Conservation (phyloP, 768 basidiomycete species). For the Collybia sordida region DNA sequence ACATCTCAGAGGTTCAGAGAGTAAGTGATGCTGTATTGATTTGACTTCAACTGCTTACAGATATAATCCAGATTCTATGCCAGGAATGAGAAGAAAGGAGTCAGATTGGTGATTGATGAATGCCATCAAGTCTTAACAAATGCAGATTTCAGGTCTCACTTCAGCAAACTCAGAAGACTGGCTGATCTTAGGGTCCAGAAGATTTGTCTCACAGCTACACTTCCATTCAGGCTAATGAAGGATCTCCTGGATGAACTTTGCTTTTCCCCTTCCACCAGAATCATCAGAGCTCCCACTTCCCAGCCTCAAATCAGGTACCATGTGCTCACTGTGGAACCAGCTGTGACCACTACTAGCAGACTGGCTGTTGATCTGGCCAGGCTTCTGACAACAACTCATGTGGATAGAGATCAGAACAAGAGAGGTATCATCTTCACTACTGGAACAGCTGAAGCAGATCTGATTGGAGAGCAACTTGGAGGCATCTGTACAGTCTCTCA, state of each 20-base stretch:
- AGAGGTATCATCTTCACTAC: not conserved
- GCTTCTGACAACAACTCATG: not conserved
- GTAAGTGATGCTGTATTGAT: conserved; percentile 1
- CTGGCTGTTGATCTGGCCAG: not conserved
- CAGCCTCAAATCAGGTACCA: not conserved
- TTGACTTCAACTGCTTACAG: not conserved
- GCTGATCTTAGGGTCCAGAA: conserved; percentile 7
- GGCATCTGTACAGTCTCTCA: not conserved
- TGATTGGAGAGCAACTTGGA: not conserved
- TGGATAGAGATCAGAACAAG: too few relatives aligned
- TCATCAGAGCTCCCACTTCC: not conserved
- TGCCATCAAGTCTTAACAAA: conserved; percentile 14
- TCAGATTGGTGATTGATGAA: conserved; percentile 17
- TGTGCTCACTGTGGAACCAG: not conserved
- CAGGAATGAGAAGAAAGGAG: not conserved
- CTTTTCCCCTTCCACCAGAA: not conserved
- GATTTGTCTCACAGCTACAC: conserved; percentile 18
- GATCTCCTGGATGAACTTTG: conserved; percentile 5
- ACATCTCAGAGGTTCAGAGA: not conserved
- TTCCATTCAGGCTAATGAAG: conserved; percentile 8
- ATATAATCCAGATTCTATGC: conserved; percentile 1
- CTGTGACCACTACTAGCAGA: too few relatives aligned
- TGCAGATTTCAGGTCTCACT: conserved; percentile 1
- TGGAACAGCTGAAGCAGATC: not conserved
- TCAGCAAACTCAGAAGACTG: conserved; percentile 3